Evolutionary conservation across 345 rosid genomes (phyloP), one percentile per base, ranked within the genome.

Genomic region (Noccaea caerulescens): DNA sequence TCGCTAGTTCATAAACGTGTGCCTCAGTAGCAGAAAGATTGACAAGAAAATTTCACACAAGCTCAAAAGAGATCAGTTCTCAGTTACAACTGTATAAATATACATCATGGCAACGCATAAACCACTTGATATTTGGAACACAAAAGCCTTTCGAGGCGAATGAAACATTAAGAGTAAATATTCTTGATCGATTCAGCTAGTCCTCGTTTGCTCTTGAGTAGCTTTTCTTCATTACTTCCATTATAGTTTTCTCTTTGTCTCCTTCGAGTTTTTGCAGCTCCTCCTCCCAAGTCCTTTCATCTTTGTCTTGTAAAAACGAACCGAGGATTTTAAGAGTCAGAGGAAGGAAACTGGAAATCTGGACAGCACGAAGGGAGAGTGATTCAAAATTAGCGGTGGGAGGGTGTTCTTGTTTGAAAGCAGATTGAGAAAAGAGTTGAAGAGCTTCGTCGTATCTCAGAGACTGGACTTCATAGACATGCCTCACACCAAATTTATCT

Each of bases 391-490:
- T 33, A 44, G n/a, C 1, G 18, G 18, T 16, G 0, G 72, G 55
- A 68, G 62, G 61, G 8, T 44, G 2, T 10, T 56, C 14, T 34
- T 32, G 5, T 0, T 42, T 45, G 33, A 68, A 68, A 0, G 55
- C 63, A 33, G 7, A 14, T 33, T 36, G 44, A 20, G n/a, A 43
- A 10, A 79, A 55, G 7, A 75, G 74, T 51, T 61, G 34, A 12
- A 69, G 37, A 38, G 76, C 69, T 13, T 79, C 73, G 0, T 7
- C 34, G n/a, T 55, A 41, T 10, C 32, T 39, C 13, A 79, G 54
- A 33, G 41, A 39, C 46, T 38, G 2, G 8, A 72, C 66, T 23
- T 70, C 59, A 2, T 77, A 73, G 6, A 54, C 51, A n/a, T 53
- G 32, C 10, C 50, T 46, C 12, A 63, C 66, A 23, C 55, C 55